These are phyloP conservation scores for Sporodiniella umbellata DNA, from an alignment of 371 early-diverging fungal genomes.

Conservation along the genomic window DNA sequence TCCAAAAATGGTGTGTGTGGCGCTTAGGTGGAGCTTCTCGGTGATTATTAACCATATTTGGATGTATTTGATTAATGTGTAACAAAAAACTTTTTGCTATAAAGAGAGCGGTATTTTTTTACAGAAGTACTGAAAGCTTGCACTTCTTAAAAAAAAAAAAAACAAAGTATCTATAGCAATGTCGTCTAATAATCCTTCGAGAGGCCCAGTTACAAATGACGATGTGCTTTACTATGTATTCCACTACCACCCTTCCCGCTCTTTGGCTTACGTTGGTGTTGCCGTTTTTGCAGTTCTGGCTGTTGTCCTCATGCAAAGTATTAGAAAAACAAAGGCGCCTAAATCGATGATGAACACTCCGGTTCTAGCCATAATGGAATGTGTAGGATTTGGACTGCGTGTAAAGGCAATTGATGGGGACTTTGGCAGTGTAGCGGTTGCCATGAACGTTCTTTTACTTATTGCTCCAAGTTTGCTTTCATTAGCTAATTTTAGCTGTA, in stretches of 20 bases:
- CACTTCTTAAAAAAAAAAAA: background rate
- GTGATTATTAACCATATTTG: too few relatives aligned
- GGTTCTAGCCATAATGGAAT: background rate
- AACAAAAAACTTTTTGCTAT: too few relatives aligned
- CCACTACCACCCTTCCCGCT: conserved; percentile 1
- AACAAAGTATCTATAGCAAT: too few relatives aligned
- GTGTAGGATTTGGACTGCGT: conserved; percentile 2
- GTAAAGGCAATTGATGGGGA: background rate
- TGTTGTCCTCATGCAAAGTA: background rate
- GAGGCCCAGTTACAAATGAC: background rate
- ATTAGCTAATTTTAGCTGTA: conserved; percentile 2
- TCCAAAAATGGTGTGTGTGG: too few relatives aligned
- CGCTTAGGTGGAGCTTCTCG: too few relatives aligned
- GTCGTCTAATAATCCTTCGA: background rate
- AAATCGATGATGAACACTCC: background rate
- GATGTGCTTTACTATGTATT: background rate
- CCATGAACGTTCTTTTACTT: conserved; percentile 4
- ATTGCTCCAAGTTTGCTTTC: conserved; percentile 1
- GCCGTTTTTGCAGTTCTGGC: background rate
- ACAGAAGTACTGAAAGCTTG: background rate
- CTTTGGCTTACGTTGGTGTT: background rate
- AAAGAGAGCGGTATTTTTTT: too few relatives aligned
- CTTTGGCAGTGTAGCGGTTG: background rate
- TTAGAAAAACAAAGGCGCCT: background rate
- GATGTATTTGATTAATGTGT: too few relatives aligned